These are phyloP conservation scores for Anastatica hierochuntica DNA, from an alignment of 345 rosid species.

Conservation along the genomic window DNA sequence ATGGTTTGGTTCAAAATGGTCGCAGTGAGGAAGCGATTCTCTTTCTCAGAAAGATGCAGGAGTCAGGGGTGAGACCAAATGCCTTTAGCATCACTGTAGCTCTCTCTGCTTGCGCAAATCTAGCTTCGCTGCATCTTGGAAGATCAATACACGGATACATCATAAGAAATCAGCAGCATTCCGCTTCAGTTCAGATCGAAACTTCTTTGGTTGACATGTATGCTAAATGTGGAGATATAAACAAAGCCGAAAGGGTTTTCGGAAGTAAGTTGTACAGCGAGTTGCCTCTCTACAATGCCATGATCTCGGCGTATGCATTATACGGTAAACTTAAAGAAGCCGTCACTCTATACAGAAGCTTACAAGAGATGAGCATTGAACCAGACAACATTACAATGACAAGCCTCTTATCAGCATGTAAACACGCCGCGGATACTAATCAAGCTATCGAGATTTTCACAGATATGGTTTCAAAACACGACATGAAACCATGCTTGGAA, in stretches of 20 bases:
- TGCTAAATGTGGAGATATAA: slow-evolving; percentile 51
- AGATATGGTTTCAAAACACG: slow-evolving; percentile 27
- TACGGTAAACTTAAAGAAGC: slow-evolving; percentile 36
- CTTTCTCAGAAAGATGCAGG: slow-evolving; percentile 45
- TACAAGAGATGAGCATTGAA: slow-evolving; percentile 21
- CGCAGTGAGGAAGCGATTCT: slow-evolving; percentile 31
- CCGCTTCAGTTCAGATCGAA: slow-evolving; percentile 20
- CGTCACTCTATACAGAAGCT: slow-evolving; percentile 19
- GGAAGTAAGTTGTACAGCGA: slow-evolving; percentile 18
- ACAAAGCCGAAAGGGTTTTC: slow-evolving; percentile 33
- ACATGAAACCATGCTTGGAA: slow-evolving; percentile 33
- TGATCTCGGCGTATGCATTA: slow-evolving; percentile 42
- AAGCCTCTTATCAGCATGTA: slow-evolving; percentile 35
- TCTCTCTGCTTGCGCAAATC: slow-evolving; percentile 38
- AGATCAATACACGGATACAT: slow-evolving; percentile 50
- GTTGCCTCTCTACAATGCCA: slow-evolving; percentile 38
- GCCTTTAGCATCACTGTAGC: slow-evolving; percentile 33
- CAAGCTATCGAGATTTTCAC: slow-evolving; percentile 34
- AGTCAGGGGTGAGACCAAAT: slow-evolving; percentile 43
- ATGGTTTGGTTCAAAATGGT: slow-evolving; percentile 48
- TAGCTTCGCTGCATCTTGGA: slow-evolving; percentile 36
- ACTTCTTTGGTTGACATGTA: slow-evolving; percentile 62
- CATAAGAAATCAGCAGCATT: slow-evolving; percentile 32
- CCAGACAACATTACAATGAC: slow-evolving; percentile 49
- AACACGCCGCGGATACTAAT: slow-evolving; percentile 30